A percentile compares a stretch with the other conserved stretches of the same genome.
These are phyloP conservation scores for Petrea volubilis DNA, from an alignment of 257 asterid species.

Conservation along the genomic window DNA sequence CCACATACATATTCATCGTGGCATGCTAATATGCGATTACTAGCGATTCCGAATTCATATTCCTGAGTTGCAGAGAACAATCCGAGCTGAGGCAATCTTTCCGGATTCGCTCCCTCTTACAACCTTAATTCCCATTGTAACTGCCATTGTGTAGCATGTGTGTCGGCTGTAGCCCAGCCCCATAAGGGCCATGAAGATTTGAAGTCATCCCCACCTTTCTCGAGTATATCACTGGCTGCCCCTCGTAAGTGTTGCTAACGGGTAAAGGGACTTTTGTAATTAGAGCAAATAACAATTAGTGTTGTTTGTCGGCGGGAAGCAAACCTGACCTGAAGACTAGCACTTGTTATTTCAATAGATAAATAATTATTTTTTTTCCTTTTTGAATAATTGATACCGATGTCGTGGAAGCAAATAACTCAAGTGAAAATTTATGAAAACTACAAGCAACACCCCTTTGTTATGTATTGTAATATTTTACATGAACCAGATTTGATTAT, in stretches of 20 bases:
- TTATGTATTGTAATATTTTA: neutral
- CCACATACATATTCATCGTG: neutral
- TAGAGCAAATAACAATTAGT: no score
- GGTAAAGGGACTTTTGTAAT: no score
- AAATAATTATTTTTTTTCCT: no score
- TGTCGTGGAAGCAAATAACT: neutral
- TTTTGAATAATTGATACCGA: no score
- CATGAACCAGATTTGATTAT: neutral
- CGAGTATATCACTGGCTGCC: neutral
- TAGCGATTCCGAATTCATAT: slow-evolving; percentile 5
- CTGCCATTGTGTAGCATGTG: slow-evolving; percentile 26
- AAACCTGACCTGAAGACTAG: no score
- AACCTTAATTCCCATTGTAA: slow-evolving; percentile 22
- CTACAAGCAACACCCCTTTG: neutral
- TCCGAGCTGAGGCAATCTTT: slow-evolving; percentile 6
- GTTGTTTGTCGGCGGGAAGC: no score
- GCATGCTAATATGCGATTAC: neutral
- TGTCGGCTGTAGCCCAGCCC: slow-evolving; percentile 21
- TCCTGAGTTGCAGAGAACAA: slow-evolving; percentile 2
- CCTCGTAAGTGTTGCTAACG: neutral
- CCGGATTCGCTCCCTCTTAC: neutral
- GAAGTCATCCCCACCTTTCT: slow-evolving; percentile 4
- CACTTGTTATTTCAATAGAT: no score
- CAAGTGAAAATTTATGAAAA: neutral
- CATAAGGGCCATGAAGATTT: slow-evolving; percentile 24